Base-by-base conservation (phyloP, 108 stramenopile species). In the Ochromonas danica region DNA sequence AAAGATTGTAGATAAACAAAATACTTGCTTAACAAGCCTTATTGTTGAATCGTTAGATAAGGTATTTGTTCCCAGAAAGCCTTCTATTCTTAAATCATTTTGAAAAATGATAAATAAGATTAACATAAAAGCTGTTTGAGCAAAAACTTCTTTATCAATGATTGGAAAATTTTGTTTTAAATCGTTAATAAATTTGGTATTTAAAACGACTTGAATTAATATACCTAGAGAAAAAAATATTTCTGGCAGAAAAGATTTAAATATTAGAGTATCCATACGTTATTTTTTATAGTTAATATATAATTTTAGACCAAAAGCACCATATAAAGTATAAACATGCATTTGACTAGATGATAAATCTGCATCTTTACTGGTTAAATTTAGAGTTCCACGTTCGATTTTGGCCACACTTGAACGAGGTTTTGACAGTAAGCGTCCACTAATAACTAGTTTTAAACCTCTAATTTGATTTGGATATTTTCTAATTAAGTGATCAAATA, bases 351-450 rank as follows among this genome's bases (percentile, higher is more conserved):
- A 67, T 22, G 30, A 31, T 67, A 67, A 22, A 67, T 67, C 63
- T 67, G 31, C 17, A 67, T 22, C 17, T 31, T 31, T 67, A 31
- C 30, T 67, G 31, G 17, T 67, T 67, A 67, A 31, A 31, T 22
- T 22, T 31, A 67, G 30, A 22, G 63, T 31, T 31, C 63, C 63
- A 67, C 30, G 31, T 31, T 31, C 63, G 31, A 67, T 67, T 31
- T 67, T 67, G 30, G 31, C 63, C 17, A 67, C 63, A 67, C 63
- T 67, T 67, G 63, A 67, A 67, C 63, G 63, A 67, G 31, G 63
- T 67, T 67, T 67, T 22, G 30, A 22, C 31, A 31, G 17, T 67
- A 67, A 31, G 17, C 31, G 17, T 67, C 63, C 63, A 67, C 30
- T 31, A 67, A 67, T 22, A 33, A 67, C 63, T 67, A 67, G 31